Conservation (phyloP, 495 filamentous ascomycete species). For the Penicillium angulare region DNA sequence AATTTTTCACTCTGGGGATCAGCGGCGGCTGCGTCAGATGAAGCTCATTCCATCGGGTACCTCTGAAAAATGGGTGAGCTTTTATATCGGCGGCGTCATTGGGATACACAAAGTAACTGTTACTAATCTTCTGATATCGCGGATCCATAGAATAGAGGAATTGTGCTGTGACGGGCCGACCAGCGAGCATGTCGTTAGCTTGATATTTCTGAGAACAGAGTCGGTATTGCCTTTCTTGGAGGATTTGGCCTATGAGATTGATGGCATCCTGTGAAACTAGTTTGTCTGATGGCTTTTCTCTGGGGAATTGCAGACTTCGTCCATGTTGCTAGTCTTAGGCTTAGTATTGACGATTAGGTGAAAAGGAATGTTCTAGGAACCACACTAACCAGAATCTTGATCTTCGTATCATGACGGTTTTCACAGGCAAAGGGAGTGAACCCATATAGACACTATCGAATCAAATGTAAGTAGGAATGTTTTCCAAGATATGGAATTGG, state of each 20-base stretch:
- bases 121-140: slow-evolving; percentile 31
- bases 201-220: slow-evolving; percentile 72
- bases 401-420: slow-evolving; percentile 75
- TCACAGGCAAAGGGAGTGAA: slow-evolving; percentile 85
- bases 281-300: slow-evolving; percentile 45
- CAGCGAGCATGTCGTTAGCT: slow-evolving; percentile 53
- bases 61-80: slow-evolving; percentile 68
- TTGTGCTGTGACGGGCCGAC: slow-evolving; percentile 31
- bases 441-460: slow-evolving; percentile 76
- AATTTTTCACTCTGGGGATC: slow-evolving; percentile 64
- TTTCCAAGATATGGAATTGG: background rate
- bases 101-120: slow-evolving; percentile 67
- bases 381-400: slow-evolving; percentile 69
- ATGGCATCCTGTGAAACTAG: slow-evolving; percentile 61
- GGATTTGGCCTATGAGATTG: slow-evolving; percentile 71
- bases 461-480: background rate
- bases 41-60: slow-evolving; percentile 64
- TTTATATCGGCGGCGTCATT: slow-evolving; percentile 80
- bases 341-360: slow-evolving; percentile 1
- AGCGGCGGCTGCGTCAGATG: slow-evolving; percentile 71
- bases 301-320: slow-evolving; percentile 60
- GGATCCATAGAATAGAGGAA: slow-evolving; percentile 33
- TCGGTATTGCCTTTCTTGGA: slow-evolving; percentile 73
- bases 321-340: slow-evolving; percentile 42
- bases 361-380: background rate